phyloP scores from a whole-genome alignment of 805 yeast genomes.

The Yarrowia yakushimensis region DNA sequence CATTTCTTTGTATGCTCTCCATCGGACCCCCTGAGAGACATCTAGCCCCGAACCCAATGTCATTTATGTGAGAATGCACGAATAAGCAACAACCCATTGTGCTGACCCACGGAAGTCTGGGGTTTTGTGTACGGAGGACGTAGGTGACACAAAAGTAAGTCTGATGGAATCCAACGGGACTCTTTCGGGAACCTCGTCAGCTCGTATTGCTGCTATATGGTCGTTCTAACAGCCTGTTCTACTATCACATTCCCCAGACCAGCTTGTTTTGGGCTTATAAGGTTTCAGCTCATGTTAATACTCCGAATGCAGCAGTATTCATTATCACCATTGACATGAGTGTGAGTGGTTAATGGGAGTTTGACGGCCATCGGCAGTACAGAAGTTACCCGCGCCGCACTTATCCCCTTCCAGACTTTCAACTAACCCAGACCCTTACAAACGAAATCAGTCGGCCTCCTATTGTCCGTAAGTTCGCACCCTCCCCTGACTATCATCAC shows the following conservation, averaged over 20 bases:
- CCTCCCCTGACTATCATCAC: no score
- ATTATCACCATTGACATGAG: constrained; percentile 12
- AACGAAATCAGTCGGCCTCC: constrained; percentile 19
- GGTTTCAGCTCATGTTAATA: not conserved
- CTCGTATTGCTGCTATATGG: no score
- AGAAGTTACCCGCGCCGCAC: no score
- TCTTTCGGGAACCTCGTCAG: not conserved
- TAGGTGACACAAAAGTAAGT: not conserved
- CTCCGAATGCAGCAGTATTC: constrained; percentile 6
- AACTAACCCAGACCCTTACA: constrained; percentile 19
- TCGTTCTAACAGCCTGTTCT: not conserved
- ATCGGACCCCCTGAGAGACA: constrained; percentile 2
- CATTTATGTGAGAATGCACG: not conserved
- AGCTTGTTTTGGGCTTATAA: constrained; percentile 2
- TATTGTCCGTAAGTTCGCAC: not conserved
- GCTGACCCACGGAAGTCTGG: not conserved
- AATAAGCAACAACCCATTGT: not conserved
- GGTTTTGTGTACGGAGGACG: not conserved
- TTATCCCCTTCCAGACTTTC: not conserved
- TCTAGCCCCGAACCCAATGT: not conserved
- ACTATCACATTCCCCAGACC: not conserved
- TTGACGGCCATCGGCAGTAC: not conserved
- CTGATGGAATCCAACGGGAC: not conserved
- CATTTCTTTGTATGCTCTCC: not conserved
- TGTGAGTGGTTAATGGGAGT: not conserved